These are phyloP conservation scores for Alternaria sp. DNA, from an alignment of 2,329 filamentous ascomycete species.

Conservation along the genomic window DNA sequence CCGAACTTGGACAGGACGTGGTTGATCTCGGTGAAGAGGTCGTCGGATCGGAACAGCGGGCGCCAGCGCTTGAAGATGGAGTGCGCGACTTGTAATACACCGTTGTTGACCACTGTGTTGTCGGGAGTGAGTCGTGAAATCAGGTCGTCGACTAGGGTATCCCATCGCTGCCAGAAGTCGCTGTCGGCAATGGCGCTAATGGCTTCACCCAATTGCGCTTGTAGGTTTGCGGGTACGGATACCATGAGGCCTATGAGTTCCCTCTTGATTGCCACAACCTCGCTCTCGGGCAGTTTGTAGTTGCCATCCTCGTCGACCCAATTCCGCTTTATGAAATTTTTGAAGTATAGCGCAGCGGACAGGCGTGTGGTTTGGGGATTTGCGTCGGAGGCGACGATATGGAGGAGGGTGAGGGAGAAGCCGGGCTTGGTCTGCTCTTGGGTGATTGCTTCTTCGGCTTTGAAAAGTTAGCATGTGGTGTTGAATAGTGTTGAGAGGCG, in stretches of 20 bases:
- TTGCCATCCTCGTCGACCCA: slow-evolving; percentile 96
- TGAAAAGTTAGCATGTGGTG: slow-evolving; percentile 30
- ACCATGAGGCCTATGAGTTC: slow-evolving; percentile 98
- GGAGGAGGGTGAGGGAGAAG: slow-evolving; percentile 85
- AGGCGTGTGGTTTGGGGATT: slow-evolving; percentile 82
- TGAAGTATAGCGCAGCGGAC: slow-evolving; percentile 91
- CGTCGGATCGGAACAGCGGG: slow-evolving; percentile 91
- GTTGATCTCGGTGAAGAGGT: slow-evolving; percentile 93
- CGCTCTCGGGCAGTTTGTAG: slow-evolving; percentile 83
- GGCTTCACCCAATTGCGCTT: slow-evolving; percentile 93
- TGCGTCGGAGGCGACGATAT: slow-evolving; percentile 81
- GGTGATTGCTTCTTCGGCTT: slow-evolving; percentile 84
- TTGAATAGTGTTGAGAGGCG: neutral
- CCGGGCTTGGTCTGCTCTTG: slow-evolving; percentile 81
- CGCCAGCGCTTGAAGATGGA: slow-evolving; percentile 98
- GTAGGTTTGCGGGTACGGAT: slow-evolving; percentile 82
- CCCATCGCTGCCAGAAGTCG: slow-evolving; percentile 96
- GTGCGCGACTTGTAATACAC: slow-evolving; percentile 95
- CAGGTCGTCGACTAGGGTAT: slow-evolving; percentile 93
- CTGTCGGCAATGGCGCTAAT: slow-evolving; percentile 98
- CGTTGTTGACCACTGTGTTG: slow-evolving; percentile 86
- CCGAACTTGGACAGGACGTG: slow-evolving; percentile 91
- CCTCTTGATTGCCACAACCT: slow-evolving; percentile 90
- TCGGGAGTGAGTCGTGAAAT: slow-evolving; percentile 84
- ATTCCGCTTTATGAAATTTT: slow-evolving; percentile 95